Conservation (phyloP, 2,329 filamentous ascomycete species). For the Rugonectria rugulosa region DNA sequence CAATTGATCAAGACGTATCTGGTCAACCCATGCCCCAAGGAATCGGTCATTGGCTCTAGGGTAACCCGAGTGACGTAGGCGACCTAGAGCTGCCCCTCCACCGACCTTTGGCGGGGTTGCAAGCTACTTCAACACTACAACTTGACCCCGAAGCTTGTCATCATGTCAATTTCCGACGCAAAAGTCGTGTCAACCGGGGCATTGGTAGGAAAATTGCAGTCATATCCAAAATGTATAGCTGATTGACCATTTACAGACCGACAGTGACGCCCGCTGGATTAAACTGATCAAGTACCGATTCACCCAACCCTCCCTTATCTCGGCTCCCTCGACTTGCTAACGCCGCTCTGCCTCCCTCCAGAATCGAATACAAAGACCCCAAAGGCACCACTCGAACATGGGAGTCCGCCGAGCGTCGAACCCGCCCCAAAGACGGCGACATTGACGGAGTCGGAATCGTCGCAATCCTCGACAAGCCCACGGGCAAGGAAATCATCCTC, state of each 20-base stretch:
- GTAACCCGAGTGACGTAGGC: slow-evolving; percentile 24
- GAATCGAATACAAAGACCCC: slow-evolving; percentile 71
- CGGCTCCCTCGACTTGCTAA: slow-evolving; percentile 17
- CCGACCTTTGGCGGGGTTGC: slow-evolving; percentile 29
- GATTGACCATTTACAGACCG: slow-evolving; percentile 44
- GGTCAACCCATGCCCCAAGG: too few species aligned
- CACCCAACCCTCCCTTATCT: not conserved
- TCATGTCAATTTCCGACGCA: slow-evolving; percentile 52
- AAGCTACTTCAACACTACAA: not conserved
- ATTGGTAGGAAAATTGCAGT: slow-evolving; percentile 46
- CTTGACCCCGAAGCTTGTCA: not conserved
- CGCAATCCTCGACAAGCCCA: slow-evolving; percentile 67
- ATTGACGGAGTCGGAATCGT: slow-evolving; percentile 79
- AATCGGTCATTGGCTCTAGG: slow-evolving; percentile 20
- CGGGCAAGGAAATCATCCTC: slow-evolving; percentile 64
- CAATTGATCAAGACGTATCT: too few species aligned
- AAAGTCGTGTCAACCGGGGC: slow-evolving; percentile 54
- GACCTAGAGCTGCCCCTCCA: slow-evolving; percentile 16
- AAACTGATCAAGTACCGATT: slow-evolving; percentile 61
- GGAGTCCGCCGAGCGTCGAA: slow-evolving; percentile 77
- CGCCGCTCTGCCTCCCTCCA: slow-evolving; percentile 36
- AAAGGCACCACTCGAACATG: slow-evolving; percentile 66
- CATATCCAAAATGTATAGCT: not conserved
- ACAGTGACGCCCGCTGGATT: slow-evolving; percentile 65
- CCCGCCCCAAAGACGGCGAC: slow-evolving; percentile 65